Percentiles rank a stretch among this genome's conserved stretches.
Conservation (phyloP, 2,329 filamentous ascomycete genomes). For the Penicillium sp. region DNA sequence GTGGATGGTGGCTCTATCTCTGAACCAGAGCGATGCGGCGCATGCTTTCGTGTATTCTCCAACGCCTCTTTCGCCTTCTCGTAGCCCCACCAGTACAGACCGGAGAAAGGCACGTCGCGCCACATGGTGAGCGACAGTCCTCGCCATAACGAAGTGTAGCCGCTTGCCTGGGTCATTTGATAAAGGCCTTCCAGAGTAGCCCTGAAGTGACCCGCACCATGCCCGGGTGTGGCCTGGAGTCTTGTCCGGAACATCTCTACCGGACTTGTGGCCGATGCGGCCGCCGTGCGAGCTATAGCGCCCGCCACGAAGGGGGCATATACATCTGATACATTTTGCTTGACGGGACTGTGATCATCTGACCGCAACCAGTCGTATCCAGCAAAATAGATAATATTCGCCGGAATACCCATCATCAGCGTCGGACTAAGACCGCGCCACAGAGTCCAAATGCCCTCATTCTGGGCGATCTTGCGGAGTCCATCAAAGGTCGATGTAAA, state of each 20-base stretch:
- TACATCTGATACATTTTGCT: conserved; percentile 63
- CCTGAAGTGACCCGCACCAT: conserved; percentile 68
- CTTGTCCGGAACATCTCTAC: conserved; percentile 94
- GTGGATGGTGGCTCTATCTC: conserved; percentile 67
- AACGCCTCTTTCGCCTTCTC: conserved; percentile 76
- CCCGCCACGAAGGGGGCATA: conserved; percentile 83
- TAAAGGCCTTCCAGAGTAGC: conserved; percentile 76
- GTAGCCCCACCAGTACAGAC: conserved; percentile 98
- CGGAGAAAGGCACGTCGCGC: conserved; percentile 96
- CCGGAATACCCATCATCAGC: conserved; percentile 88
- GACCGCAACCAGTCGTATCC: conserved; percentile 94
- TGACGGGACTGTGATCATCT: conserved; percentile 72
- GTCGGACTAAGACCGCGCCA: conserved; percentile 97
- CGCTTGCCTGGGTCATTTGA: conserved; percentile 76
- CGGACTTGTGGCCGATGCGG: conserved; percentile 81
- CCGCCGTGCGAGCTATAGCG: conserved; percentile 73
- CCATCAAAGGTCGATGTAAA: conserved; percentile 93
- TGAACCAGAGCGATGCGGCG: conserved; percentile 26
- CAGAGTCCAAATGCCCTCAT: conserved; percentile 82
- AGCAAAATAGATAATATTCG: conserved; percentile 98
- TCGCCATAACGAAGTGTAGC: conserved; percentile 84
- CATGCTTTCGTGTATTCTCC: conserved; percentile 66
- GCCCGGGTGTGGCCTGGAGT: conserved; percentile 74
- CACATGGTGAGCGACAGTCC: conserved; percentile 89
- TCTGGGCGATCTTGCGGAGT: conserved; percentile 87